Conservation (phyloP, 345 rosid species). For the Heritiera littoralis region DNA sequence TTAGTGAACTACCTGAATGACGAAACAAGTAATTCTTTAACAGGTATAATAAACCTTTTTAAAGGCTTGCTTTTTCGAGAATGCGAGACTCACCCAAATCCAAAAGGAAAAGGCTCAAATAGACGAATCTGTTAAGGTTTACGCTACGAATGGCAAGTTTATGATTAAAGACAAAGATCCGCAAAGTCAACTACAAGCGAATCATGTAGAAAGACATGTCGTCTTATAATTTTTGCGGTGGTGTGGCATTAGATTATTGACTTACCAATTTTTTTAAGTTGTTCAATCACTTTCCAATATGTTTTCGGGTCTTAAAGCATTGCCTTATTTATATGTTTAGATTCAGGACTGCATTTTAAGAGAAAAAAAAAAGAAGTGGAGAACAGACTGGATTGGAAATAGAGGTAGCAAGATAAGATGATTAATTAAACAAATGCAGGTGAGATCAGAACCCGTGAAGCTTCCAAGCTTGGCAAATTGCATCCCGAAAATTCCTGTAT, state of each 20-base stretch:
- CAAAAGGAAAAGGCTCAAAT: background rate
- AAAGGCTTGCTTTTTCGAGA: background rate
- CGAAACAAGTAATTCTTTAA: background rate
- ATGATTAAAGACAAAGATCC: background rate
- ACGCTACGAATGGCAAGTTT: slow-evolving; percentile 9
- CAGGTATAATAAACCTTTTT: background rate
- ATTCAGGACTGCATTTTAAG: background rate
- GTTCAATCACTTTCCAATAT: background rate
- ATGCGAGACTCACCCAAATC: slow-evolving; percentile 7
- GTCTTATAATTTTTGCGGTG: background rate
- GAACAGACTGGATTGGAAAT: background rate
- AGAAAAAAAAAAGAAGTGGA: background rate
- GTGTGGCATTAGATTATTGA: slow-evolving; percentile 4
- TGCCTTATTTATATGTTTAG: background rate
- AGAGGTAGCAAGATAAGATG: background rate
- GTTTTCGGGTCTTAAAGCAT: background rate
- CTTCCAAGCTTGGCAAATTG: background rate
- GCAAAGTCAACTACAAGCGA: background rate
- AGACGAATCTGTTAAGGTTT: background rate
- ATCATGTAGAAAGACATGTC: background rate
- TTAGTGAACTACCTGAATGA: background rate
- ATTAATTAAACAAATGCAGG: background rate
- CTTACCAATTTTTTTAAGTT: background rate
- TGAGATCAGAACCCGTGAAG: background rate
- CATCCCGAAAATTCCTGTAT: background rate